A percentile compares a stretch with the other conserved stretches of the same genome.
Conservation (phyloP, 1,284 basidiomycete genomes). For the Chiua sp. region DNA sequence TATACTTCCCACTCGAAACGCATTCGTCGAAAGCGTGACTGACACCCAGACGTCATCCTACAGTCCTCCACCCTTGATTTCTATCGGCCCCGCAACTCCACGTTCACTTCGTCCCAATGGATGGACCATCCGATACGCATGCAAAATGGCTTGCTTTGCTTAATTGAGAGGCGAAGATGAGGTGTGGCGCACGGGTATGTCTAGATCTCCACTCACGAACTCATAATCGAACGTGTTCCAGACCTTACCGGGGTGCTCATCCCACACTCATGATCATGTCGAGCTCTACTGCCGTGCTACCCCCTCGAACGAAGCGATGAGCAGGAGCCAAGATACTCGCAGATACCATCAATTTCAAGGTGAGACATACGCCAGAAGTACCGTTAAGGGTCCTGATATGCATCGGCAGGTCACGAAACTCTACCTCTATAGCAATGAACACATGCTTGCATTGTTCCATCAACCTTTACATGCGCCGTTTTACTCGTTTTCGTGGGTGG, state of each 20-base stretch:
- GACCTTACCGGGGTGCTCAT: constrained; percentile 93
- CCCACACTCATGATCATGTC: constrained; percentile 85
- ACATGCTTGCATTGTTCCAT: constrained; percentile 77
- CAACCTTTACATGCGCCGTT: constrained; percentile 43
- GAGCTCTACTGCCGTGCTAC: constrained; percentile 76
- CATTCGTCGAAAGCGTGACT: too few relatives aligned
- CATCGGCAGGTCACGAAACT: constrained; percentile 52
- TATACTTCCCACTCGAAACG: too few relatives aligned
- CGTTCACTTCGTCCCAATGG: constrained; percentile 76
- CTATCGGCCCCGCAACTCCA: constrained; percentile 44
- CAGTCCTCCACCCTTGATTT: constrained; percentile 54
- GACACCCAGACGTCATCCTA: too few relatives aligned
- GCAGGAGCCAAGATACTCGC: constrained; percentile 97
- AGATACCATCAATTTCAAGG: too few relatives aligned
- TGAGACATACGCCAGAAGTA: too few relatives aligned
- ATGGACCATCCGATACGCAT: constrained; percentile 97
- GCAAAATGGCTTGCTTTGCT: constrained; percentile 94
- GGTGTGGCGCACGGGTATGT: constrained; percentile 44
- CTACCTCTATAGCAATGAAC: constrained; percentile 88
- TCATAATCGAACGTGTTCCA: constrained; percentile 36
- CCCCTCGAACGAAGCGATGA: constrained; percentile 96
- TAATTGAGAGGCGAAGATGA: constrained; percentile 69
- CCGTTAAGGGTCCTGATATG: too few relatives aligned
- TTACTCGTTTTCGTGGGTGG: constrained; percentile 88
- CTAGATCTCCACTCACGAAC: background rate